Evolutionary conservation across 306 rosid species (phyloP).

Genomic region (Dicorynia guianensis): DNA sequence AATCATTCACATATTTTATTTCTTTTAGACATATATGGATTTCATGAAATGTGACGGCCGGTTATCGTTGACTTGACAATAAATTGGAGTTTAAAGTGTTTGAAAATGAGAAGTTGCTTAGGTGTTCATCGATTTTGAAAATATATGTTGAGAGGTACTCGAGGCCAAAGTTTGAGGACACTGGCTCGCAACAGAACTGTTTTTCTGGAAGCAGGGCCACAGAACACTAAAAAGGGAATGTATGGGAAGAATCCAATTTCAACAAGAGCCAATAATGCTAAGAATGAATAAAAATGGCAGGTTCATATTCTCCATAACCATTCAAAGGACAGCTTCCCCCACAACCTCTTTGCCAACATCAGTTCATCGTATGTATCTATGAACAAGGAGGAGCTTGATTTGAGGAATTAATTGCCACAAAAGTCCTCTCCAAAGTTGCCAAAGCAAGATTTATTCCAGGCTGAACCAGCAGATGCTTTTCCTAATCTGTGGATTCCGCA

Average conservation of each 20-base stretch:
- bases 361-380: too few relatives aligned
- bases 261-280: background rate
- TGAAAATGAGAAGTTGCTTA: too few relatives aligned
- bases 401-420: background rate
- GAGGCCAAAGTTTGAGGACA: background rate
- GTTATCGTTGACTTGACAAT: too few relatives aligned
- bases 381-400: background rate
- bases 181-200: background rate
- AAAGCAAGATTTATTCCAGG: background rate
- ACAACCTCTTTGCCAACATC: background rate
- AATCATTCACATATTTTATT: too few relatives aligned
- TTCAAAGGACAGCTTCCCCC: background rate
- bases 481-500: background rate
- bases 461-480: background rate
- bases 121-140: too few relatives aligned
- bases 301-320: background rate
- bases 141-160: background rate
- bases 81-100: too few relatives aligned
- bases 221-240: background rate
- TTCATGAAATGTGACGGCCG: too few relatives aligned
- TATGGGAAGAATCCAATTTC: background rate
- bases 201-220: background rate
- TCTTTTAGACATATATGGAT: too few relatives aligned
- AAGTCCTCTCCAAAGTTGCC: background rate
- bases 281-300: background rate